phyloP scores from a whole-genome alignment of 73 alveolate species.

The Paramecium tetraurelia region DNA sequence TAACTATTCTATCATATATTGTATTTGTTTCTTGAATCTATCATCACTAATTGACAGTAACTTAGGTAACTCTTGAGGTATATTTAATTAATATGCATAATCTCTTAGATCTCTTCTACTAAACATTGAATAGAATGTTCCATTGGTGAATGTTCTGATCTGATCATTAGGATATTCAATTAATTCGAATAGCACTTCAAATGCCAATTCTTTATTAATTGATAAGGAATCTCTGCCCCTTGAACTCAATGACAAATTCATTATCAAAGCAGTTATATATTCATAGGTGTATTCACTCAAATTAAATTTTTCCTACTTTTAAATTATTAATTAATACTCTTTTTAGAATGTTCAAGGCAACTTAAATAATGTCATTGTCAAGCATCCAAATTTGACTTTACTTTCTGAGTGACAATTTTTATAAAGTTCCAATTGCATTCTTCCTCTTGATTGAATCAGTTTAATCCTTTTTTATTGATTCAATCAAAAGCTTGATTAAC shows the following conservation, averaged over 20 bases:
- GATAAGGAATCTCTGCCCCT: conserved; percentile 94
- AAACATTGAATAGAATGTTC: conserved; percentile 79
- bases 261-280: conserved; percentile 95
- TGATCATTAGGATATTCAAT: conserved; percentile 82
- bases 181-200: conserved; percentile 83
- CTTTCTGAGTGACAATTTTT: conserved; percentile 92
- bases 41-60: not conserved
- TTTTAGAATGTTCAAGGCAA: conserved; percentile 84
- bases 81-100: conserved; percentile 51
- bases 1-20: conserved; percentile 16
- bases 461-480: conserved; percentile 78
- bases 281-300: conserved; percentile 94
- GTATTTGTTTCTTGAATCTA: not conserved
- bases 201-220: conserved; percentile 76
- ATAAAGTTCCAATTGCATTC: conserved; percentile 92
- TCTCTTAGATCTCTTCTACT: conserved; percentile 69
- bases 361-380: conserved; percentile 90
- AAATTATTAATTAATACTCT: not conserved
- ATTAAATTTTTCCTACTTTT: conserved; percentile 73
- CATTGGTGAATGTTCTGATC: conserved; percentile 66
- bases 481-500: conserved; percentile 83
- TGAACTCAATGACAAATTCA: conserved; percentile 94
- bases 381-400: conserved; percentile 91
- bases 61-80: not conserved
- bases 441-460: conserved; percentile 88